Evolutionary conservation across 495 filamentous ascomycete genomes (phyloP).

Genomic region (Penicillium fimorum): DNA sequence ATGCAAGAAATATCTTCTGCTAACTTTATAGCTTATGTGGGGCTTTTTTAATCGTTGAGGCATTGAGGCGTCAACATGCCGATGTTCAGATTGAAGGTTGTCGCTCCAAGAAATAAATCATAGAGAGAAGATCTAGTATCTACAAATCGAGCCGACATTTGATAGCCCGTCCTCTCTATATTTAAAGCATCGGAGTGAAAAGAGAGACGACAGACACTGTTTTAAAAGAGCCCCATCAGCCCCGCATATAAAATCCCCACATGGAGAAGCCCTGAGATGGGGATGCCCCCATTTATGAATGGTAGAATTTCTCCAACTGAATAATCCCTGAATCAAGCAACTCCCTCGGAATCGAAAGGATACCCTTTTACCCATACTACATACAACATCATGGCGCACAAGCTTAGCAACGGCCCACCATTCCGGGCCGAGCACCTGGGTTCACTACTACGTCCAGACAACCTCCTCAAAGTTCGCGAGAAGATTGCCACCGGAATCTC

Average conservation of each 20-base stretch:
- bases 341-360: neutral
- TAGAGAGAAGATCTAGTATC: neutral
- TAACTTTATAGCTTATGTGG: neutral
- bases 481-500: constrained; percentile 45
- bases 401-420: constrained; percentile 46
- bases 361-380: neutral
- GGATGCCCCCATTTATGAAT: no score
- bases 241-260: constrained; percentile 1
- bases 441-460: constrained; percentile 63
- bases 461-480: constrained; percentile 57
- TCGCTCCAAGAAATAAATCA: neutral
- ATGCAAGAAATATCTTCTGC: neutral
- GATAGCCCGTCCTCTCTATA: neutral
- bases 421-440: constrained; percentile 75
- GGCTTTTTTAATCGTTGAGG: no score
- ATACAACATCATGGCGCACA: constrained; percentile 18
- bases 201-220: neutral
- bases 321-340: neutral
- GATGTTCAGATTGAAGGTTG: neutral
- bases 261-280: neutral
- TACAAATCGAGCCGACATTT: neutral
- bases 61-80: no score
- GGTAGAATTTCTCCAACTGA: neutral
- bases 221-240: constrained; percentile 3
- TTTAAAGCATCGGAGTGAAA: neutral